Conservation (phyloP, 306 rosid genomes). For the Myrica gale region DNA sequence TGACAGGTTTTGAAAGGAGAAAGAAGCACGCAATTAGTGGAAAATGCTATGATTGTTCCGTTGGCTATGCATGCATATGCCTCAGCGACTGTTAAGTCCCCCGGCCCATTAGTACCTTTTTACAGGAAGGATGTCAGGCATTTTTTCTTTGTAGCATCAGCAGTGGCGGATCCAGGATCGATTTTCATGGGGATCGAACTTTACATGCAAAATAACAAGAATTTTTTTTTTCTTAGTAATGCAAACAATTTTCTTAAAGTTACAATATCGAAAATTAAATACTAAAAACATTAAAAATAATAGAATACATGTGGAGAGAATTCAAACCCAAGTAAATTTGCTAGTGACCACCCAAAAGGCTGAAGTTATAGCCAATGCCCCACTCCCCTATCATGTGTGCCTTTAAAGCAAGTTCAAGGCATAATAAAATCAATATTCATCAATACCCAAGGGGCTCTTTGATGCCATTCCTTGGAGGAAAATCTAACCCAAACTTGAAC, state of each 20-base stretch:
- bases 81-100: not conserved
- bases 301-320: not conserved
- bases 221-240: too few species aligned
- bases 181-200: too few species aligned
- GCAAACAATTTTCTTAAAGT: too few species aligned
- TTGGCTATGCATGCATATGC: not conserved
- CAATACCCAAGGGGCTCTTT: conserved; percentile 17
- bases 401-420: not conserved
- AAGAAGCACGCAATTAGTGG: not conserved
- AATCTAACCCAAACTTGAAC: conserved; percentile 33
- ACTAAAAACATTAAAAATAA: too few species aligned
- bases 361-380: not conserved
- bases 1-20: not conserved
- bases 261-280: too few species aligned
- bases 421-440: not conserved
- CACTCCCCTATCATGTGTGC: not conserved
- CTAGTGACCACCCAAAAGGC: not conserved
- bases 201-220: too few species aligned
- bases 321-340: not conserved
- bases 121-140: too few species aligned
- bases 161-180: too few species aligned
- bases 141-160: too few species aligned
- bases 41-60: not conserved
- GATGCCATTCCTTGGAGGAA: conserved; percentile 22
- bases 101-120: too few species aligned